Conservation (phyloP, 306 rosid species). For the Inga oerstediana region DNA sequence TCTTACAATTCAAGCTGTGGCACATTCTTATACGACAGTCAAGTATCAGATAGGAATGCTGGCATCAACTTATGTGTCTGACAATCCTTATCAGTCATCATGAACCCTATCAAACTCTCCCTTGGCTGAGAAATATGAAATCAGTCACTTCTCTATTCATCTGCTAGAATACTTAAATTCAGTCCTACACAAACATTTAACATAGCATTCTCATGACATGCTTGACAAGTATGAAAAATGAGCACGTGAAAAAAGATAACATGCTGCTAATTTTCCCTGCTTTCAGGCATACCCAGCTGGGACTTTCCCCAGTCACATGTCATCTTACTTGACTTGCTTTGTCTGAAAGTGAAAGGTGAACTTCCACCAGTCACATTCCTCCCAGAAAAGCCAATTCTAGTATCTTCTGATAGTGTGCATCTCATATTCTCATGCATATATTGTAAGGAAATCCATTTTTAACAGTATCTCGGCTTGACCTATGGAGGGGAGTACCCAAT, state of each 20-base stretch:
- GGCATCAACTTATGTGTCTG: neutral
- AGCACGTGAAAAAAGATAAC: neutral
- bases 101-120: neutral
- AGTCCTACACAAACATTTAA: neutral
- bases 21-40: neutral
- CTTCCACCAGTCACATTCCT: neutral
- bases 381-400: neutral
- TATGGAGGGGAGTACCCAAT: neutral
- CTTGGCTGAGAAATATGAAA: neutral
- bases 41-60: neutral
- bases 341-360: neutral
- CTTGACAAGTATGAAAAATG: constrained; percentile 1
- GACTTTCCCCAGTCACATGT: neutral
- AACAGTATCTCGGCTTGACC: neutral
- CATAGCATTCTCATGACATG: neutral
- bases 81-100: neutral
- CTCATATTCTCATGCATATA: neutral
- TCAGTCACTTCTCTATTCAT: constrained; percentile 13
- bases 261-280: constrained; percentile 6
- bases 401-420: neutral
- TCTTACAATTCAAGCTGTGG: neutral
- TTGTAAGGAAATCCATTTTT: neutral
- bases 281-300: neutral
- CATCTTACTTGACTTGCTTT: neutral
- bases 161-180: neutral